Evolutionary conservation across 805 yeast genomes (phyloP).

Genomic region (Candida arabinofermentans): DNA sequence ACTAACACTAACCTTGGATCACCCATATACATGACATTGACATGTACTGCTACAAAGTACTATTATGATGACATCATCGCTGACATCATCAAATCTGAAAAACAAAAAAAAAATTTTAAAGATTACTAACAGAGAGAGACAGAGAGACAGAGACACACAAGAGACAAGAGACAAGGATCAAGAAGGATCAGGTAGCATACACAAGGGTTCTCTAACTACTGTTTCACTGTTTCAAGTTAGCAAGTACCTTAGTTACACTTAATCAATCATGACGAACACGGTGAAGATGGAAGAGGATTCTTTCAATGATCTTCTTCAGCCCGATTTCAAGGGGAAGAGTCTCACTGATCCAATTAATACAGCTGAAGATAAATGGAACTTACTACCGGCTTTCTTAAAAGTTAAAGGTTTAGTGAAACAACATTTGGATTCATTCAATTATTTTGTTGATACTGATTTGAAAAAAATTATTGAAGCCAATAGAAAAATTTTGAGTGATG

Average conservation of each 20-base stretch:
- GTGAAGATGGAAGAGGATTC: conserved; percentile 35
- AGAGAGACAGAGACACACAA: too few relatives aligned
- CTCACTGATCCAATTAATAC: conserved; percentile 85
- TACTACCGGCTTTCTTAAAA: conserved; percentile 90
- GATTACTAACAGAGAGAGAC: too few relatives aligned
- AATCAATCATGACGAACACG: not conserved
- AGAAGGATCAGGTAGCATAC: too few relatives aligned
- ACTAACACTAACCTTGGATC: too few relatives aligned
- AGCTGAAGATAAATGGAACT: conserved; percentile 95
- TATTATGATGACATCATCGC: too few relatives aligned
- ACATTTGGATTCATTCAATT: conserved; percentile 96
- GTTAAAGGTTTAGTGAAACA: conserved; percentile 96
- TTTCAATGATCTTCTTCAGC: conserved; percentile 73
- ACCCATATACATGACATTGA: too few relatives aligned
- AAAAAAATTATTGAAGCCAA: conserved; percentile 91
- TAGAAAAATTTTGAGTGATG: conserved; percentile 84
- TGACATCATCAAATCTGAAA: too few relatives aligned
- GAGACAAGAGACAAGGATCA: too few relatives aligned
- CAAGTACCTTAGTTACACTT: not conserved
- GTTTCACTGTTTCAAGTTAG: too few relatives aligned
- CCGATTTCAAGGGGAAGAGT: conserved; percentile 80
- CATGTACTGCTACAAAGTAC: too few relatives aligned
- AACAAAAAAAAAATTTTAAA: too few relatives aligned
- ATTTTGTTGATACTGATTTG: conserved; percentile 89
- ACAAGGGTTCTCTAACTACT: too few relatives aligned